Conservation (phyloP, 495 filamentous ascomycete genomes). For the Copromyces sp. region DNA sequence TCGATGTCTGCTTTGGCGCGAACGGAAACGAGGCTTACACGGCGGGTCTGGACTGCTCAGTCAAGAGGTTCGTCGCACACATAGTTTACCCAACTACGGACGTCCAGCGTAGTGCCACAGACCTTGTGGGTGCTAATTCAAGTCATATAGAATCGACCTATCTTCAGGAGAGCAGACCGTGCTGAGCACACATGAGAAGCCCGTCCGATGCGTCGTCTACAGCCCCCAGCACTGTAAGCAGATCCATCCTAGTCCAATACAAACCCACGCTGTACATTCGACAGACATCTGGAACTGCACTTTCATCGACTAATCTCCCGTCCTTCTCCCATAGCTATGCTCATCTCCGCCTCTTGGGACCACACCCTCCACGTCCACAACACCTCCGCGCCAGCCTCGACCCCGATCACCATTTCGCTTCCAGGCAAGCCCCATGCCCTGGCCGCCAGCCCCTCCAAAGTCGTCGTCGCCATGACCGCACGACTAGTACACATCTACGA, state of each 20-base stretch:
- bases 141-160: constrained; percentile 55
- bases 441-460: constrained; percentile 66
- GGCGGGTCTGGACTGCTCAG: constrained; percentile 75
- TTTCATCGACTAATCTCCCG: constrained; percentile 1
- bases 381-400: constrained; percentile 29
- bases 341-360: constrained; percentile 93
- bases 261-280: background rate
- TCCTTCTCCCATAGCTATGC: constrained; percentile 32
- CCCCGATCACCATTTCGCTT: constrained; percentile 52
- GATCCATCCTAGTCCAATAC: background rate
- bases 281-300: background rate
- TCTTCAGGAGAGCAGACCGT: constrained; percentile 58
- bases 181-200: constrained; percentile 65
- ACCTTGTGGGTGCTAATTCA: background rate
- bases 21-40: constrained; percentile 73
- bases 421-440: constrained; percentile 83
- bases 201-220: constrained; percentile 78
- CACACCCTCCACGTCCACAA: constrained; percentile 76
- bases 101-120: background rate
- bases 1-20: constrained; percentile 85
- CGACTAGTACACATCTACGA: constrained; percentile 89
- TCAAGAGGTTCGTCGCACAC: constrained; percentile 49
- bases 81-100: background rate
- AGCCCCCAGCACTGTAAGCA: constrained; percentile 56
- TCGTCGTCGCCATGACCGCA: constrained; percentile 93